A percentile compares a stretch with the other conserved stretches of the same genome.
These are phyloP conservation scores for Backusella parvicylindrica DNA, from an alignment of 192 early-diverging fungal species.

Conservation along the genomic window DNA sequence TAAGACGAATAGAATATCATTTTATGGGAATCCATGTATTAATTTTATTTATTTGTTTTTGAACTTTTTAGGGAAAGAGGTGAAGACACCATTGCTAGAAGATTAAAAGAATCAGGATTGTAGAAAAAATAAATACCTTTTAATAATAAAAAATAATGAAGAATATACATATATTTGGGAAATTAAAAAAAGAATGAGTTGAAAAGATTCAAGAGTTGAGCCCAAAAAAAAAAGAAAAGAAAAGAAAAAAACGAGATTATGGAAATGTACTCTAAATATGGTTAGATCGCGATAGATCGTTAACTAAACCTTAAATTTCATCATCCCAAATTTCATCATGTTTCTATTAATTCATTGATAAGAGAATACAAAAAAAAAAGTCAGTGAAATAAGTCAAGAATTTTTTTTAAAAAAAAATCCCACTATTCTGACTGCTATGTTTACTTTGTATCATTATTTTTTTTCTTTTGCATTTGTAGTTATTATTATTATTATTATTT, in stretches of 20 bases:
- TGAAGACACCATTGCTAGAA: slow-evolving; percentile 69
- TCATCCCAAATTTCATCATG: neutral
- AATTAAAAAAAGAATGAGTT: neutral
- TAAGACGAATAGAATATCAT: slow-evolving; percentile 8
- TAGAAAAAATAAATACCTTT: neutral
- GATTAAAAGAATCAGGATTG: slow-evolving; percentile 71
- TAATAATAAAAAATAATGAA: neutral
- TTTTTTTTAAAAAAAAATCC: too few relatives aligned
- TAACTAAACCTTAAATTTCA: neutral
- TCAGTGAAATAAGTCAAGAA: too few relatives aligned
- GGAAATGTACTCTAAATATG: neutral
- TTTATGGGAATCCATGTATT: neutral
- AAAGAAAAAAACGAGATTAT: neutral
- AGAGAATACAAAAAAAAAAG: too few relatives aligned
- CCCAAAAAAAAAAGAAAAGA: too few relatives aligned
- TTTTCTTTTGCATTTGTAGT: too few relatives aligned
- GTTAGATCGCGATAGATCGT: neutral
- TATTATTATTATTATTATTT: too few relatives aligned
- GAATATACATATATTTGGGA: neutral
- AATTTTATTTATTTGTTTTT: neutral
- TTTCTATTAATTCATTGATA: too few relatives aligned
- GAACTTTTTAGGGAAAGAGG: slow-evolving; percentile 57
- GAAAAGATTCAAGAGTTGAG: too few relatives aligned
- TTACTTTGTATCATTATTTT: too few relatives aligned
- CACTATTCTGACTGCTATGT: too few relatives aligned